A percentile compares a stretch with the other conserved stretches of the same genome.
Evolutionary conservation across 768 basidiomycete species (phyloP).

Genomic region (Boletus rufocinnamomeus): DNA sequence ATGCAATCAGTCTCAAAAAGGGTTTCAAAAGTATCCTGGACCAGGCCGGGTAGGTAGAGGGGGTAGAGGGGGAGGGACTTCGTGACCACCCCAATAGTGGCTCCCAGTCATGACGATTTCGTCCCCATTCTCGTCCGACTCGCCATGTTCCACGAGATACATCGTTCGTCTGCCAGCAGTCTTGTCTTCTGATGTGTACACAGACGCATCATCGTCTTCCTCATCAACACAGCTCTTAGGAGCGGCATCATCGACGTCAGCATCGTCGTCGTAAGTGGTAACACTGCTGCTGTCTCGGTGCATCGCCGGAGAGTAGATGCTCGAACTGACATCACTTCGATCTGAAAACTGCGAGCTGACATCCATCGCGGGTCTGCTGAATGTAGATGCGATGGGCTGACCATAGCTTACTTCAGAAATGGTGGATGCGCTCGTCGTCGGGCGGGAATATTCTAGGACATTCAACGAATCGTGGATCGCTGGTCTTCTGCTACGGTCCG

Average conservation of each 20-base stretch:
- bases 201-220: constrained; percentile 33
- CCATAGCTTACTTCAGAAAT: constrained; percentile 25
- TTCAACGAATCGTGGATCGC: constrained; percentile 12
- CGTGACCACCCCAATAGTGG: constrained; percentile 22
- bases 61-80: constrained; percentile 24
- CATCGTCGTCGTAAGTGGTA: constrained; percentile 26
- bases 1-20: constrained; percentile 2
- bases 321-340: constrained; percentile 19
- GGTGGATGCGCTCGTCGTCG: constrained; percentile 25
- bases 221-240: constrained; percentile 17
- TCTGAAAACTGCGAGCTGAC: constrained; percentile 25
- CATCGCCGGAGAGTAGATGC: constrained; percentile 20
- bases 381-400: constrained; percentile 12
- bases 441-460: constrained; percentile 14
- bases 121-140: constrained; percentile 24
- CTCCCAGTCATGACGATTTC: constrained; percentile 22
- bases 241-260: constrained; percentile 19
- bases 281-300: constrained; percentile 20
- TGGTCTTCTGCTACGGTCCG: constrained; percentile 20
- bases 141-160: constrained; percentile 35
- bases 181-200: constrained; percentile 34
- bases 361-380: constrained; percentile 2
- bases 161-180: constrained; percentile 38
- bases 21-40: constrained; percentile 31
- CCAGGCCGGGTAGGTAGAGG: constrained; percentile 24